A percentile compares a stretch with the other conserved stretches of the same genome.
These are phyloP conservation scores for Microdochium bolleyi DNA, from an alignment of 2,329 filamentous ascomycete genomes.

Conservation along the genomic window DNA sequence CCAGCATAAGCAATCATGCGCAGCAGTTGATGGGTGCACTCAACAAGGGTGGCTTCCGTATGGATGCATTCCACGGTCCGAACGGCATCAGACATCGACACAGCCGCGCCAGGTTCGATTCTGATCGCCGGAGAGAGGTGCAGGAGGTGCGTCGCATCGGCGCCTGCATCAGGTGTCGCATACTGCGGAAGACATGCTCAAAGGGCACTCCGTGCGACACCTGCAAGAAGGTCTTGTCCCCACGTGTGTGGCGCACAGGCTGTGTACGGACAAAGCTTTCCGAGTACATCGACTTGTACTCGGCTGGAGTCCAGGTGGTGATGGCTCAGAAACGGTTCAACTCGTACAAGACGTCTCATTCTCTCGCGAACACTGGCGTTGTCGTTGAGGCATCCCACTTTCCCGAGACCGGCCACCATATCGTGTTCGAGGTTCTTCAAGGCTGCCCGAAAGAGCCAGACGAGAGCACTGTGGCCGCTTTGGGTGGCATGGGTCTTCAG, in stretches of 20 bases:
- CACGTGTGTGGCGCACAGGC: slow-evolving; percentile 56
- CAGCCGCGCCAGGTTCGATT: slow-evolving; percentile 48
- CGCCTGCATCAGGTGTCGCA: slow-evolving; percentile 58
- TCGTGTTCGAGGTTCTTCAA: slow-evolving; percentile 33
- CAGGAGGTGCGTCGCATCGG: slow-evolving; percentile 58
- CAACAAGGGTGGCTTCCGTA: slow-evolving; percentile 41
- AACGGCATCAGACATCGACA: slow-evolving; percentile 41
- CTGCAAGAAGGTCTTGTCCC: slow-evolving; percentile 54
- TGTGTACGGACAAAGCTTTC: slow-evolving; percentile 56
- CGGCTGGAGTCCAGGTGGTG: slow-evolving; percentile 55
- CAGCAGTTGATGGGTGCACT: slow-evolving; percentile 16
- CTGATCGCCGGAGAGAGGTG: slow-evolving; percentile 53
- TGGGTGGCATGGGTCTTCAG: slow-evolving; percentile 16
- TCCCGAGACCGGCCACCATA: slow-evolving; percentile 36
- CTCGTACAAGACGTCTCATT: slow-evolving; percentile 39
- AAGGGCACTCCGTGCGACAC: slow-evolving; percentile 55
- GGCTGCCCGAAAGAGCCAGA: slow-evolving; percentile 24
- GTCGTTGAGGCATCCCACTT: slow-evolving; percentile 54
- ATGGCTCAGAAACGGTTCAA: slow-evolving; percentile 53
- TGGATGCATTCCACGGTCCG: slow-evolving; percentile 36
- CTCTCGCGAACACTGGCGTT: slow-evolving; percentile 39
- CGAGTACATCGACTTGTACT: slow-evolving; percentile 55
- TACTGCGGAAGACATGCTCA: slow-evolving; percentile 60
- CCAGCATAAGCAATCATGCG: slow-evolving; percentile 19
- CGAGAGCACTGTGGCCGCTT: slow-evolving; percentile 8